phyloP scores from a whole-genome alignment of 108 stramenopile genomes.

The Cyclotella cryptica region DNA sequence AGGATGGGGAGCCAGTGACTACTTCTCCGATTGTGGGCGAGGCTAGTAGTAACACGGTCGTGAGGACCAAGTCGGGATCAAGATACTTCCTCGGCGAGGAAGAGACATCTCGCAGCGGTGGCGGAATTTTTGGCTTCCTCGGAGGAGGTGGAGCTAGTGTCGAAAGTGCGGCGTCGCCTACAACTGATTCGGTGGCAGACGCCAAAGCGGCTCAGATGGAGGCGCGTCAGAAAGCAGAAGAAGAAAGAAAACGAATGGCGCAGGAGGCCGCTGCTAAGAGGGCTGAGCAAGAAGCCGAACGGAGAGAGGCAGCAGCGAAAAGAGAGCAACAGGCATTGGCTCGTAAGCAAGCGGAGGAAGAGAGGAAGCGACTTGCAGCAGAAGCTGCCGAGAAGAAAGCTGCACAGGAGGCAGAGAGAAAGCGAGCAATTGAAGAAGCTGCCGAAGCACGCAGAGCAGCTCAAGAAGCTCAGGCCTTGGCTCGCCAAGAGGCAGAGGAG shows the following conservation, averaged over 20 bases:
- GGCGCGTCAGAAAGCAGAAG: constrained; percentile 12
- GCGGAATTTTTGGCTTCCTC: constrained; percentile 41
- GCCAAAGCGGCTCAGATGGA: constrained; percentile 23
- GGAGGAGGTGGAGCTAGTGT: constrained; percentile 15
- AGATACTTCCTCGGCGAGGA: constrained; percentile 54
- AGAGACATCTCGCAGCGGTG: constrained; percentile 44
- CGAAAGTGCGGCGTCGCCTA: neutral
- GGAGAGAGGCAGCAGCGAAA: constrained; percentile 13
- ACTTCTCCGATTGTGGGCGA: constrained; percentile 55
- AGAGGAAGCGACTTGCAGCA: constrained; percentile 25
- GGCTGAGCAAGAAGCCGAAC: constrained; percentile 23
- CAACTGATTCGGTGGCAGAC: constrained; percentile 7
- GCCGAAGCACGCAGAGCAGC: constrained; percentile 25
- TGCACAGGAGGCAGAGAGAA: constrained; percentile 15
- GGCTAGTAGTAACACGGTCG: constrained; percentile 42
- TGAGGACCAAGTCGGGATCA: constrained; percentile 62
- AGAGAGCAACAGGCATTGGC: constrained; percentile 17
- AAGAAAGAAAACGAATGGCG: constrained; percentile 17
- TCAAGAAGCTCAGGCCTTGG: no score
- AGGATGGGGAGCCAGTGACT: constrained; percentile 58
- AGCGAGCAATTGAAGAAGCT: constrained; percentile 3
- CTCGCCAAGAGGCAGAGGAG: neutral
- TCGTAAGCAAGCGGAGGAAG: constrained; percentile 30
- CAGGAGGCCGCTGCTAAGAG: constrained; percentile 27
- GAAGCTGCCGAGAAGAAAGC: constrained; percentile 17